A percentile compares a stretch with the other conserved stretches of the same genome.
phyloP scores from a whole-genome alignment of 257 asterid genomes.

The Ilex asprella region DNA sequence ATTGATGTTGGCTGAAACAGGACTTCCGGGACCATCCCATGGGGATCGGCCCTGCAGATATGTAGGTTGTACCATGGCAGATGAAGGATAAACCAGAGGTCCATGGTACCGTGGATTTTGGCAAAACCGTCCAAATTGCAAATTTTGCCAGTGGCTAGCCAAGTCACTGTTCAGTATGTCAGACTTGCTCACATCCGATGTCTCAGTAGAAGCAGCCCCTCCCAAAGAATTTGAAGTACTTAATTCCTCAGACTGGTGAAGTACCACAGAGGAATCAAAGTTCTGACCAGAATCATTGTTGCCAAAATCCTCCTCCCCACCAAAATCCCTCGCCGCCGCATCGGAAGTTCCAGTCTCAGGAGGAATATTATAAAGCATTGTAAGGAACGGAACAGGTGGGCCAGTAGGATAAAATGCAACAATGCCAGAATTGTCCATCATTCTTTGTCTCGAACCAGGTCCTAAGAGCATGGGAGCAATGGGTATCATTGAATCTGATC shows the following conservation, averaged over 20 bases:
- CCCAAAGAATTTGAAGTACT: conserved; percentile 40
- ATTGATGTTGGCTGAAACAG: conserved; percentile 54
- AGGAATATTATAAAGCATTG: conserved; percentile 70
- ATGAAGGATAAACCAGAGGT: conserved; percentile 55
- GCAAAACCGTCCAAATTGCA: conserved; percentile 87
- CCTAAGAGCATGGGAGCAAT: conserved; percentile 72
- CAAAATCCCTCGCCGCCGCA: conserved; percentile 44
- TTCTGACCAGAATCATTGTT: conserved; percentile 42
- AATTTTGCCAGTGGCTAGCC: conserved; percentile 83
- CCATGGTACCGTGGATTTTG: conserved; percentile 57
- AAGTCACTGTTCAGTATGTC: conserved; percentile 90
- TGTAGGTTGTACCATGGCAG: conserved; percentile 76
- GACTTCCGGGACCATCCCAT: conserved; percentile 78
- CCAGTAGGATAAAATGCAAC: conserved; percentile 90
- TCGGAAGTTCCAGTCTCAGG: conserved; percentile 57
- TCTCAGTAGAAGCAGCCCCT: conserved; percentile 35
- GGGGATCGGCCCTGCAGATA: conserved; percentile 73
- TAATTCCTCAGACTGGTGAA: conserved; percentile 47
- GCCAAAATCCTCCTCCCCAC: conserved; percentile 43
- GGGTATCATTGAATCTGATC: conserved; percentile 63
- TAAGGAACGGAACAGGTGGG: conserved; percentile 90
- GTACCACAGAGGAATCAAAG: conserved; percentile 36
- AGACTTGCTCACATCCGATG: conserved; percentile 43
- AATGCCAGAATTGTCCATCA: conserved; percentile 56
- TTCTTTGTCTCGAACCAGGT: conserved; percentile 58